phyloP scores from a whole-genome alignment of 805 yeast genomes.

The Ogataea kodamae region DNA sequence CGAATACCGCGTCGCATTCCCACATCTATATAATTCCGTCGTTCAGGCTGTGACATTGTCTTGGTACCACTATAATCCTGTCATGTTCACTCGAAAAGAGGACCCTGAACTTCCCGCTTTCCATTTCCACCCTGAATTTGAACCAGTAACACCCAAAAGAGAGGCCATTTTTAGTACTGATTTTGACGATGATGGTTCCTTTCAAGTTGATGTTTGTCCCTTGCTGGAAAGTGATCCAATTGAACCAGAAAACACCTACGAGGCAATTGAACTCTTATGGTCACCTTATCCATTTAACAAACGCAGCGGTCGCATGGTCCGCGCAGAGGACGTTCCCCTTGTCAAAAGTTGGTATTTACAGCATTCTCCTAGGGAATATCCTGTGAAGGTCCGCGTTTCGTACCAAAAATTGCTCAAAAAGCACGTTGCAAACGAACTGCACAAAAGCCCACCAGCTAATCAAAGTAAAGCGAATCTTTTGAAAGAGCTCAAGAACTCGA shows the following conservation, averaged over 20 bases:
- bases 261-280: slow-evolving; percentile 66
- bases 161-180: slow-evolving; percentile 26
- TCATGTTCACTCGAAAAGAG: slow-evolving; percentile 45
- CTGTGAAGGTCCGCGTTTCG: slow-evolving; percentile 78
- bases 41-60: slow-evolving; percentile 62
- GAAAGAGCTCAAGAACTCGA: slow-evolving; percentile 67
- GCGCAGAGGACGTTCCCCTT: slow-evolving; percentile 89
- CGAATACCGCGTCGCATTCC: slow-evolving; percentile 84
- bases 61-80: slow-evolving; percentile 62
- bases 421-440: slow-evolving; percentile 68
- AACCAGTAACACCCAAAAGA: slow-evolving; percentile 47
- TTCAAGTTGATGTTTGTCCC: slow-evolving; percentile 44
- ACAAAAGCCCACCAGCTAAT: slow-evolving; percentile 41
- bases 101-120: slow-evolving; percentile 55
- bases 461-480: slow-evolving; percentile 55
- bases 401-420: slow-evolving; percentile 85
- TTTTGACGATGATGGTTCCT: slow-evolving; percentile 35
- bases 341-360: slow-evolving; percentile 79
- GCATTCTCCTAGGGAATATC: slow-evolving; percentile 53
- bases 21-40: slow-evolving; percentile 75
- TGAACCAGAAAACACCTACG: slow-evolving; percentile 44
- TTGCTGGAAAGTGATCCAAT: slow-evolving; percentile 45
- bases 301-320: slow-evolving; percentile 63
- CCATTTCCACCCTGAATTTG: slow-evolving; percentile 47
- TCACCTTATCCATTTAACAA: slow-evolving; percentile 85